Conservation (phyloP, 345 rosid genomes). For the Aquilaria sinensis region DNA sequence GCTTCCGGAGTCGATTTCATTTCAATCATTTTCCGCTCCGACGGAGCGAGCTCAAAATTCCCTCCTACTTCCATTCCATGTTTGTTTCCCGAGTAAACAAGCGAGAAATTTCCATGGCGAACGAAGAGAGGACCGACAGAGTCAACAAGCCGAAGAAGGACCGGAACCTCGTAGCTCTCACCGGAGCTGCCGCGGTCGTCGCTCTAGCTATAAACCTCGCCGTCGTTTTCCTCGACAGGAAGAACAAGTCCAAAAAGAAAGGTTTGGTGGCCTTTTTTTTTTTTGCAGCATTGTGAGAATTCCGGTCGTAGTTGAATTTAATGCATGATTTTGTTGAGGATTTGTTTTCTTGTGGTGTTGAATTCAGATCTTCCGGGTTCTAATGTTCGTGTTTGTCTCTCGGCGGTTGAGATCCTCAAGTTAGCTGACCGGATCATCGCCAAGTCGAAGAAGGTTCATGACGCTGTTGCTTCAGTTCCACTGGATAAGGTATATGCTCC, state of each 20-base stretch:
- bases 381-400: conserved; percentile 50
- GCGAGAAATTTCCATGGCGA: conserved; percentile 23
- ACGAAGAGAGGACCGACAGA: conserved; percentile 29
- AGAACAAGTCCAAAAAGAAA: conserved; percentile 47
- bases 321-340: neutral
- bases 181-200: conserved; percentile 70
- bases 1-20: neutral
- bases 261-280: conserved; percentile 17
- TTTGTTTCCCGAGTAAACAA: conserved; percentile 15
- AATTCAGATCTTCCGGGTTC: conserved; percentile 68
- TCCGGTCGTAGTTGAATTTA: neutral
- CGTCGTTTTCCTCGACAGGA: conserved; percentile 52
- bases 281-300: neutral
- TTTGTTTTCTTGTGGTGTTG: conserved; percentile 6
- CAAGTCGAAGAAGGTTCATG: conserved; percentile 66
- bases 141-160: conserved; percentile 31
- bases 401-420: conserved; percentile 65
- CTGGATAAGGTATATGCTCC: conserved; percentile 52
- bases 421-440: conserved; percentile 55
- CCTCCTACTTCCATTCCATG: conserved; percentile 32
- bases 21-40: neutral
- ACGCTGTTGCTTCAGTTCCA: conserved; percentile 69
- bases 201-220: conserved; percentile 63
- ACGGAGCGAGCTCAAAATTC: conserved; percentile 12
- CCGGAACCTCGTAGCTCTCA: conserved; percentile 41